Evolutionary conservation across 768 basidiomycete genomes (phyloP), one percentile per base, ranked within the genome.

Genomic region (Podaxis mareebaensis): DNA sequence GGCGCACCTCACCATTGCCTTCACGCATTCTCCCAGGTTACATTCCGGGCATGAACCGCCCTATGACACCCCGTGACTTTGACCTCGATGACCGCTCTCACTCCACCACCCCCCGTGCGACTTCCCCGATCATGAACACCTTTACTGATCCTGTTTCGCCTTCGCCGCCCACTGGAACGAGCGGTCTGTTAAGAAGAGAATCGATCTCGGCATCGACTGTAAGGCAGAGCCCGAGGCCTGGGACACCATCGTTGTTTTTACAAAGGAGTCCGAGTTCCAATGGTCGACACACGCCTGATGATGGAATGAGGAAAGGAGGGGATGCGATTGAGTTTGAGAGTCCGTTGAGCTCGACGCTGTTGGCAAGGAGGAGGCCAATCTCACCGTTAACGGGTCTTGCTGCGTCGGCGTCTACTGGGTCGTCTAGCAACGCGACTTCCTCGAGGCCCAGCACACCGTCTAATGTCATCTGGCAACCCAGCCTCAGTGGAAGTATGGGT

Each of bases 11-110:
- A 2, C 89, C 89, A 48, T 77, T 87, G 24, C 87, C 88, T 28
- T 78, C 85, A 52, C 83, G 85, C 49, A 84, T 79, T 3, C 70
- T 92, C 22, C 92, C 93, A 60, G 93, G 93, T 13, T 95, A 95
- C 74, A 87, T 93, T 61, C 93, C 93, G 24, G 93, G 93, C 11
- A 95, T 95, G 93, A 90, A 91, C 22, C 80, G 93, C 46, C 93
- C 93, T 17, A 93, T 94, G 90, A 94, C 93, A 5, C 93, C 93
- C n/a, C 88, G 86, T 61, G 90, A 92, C 66, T 77, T 83, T 36
- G 93, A 93, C 53, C 71, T 81, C 30, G 90, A 92, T 64, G 84
- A 85, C 68, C 77, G 83, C 49, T 86, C 86, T 8, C 88, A 85
- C 63, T 90, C 89, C 0, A 87, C 88, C 53, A 95, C 92, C 3